These are phyloP conservation scores for Pythium insidiosum DNA, from an alignment of 352 stramenopile species.

Conservation along the genomic window DNA sequence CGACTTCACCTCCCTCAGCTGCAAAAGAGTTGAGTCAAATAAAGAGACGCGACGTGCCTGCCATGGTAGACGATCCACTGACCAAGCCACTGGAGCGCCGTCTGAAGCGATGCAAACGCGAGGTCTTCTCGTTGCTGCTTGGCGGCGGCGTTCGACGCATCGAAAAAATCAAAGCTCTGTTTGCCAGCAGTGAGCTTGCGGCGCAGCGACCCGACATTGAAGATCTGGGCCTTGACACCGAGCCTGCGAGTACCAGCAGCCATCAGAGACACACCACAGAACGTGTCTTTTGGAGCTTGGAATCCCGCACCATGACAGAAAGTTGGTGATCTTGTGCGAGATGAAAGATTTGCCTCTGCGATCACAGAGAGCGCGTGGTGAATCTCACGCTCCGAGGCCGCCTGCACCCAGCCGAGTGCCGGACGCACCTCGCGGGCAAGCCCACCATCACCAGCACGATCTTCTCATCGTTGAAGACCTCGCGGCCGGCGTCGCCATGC, in stretches of 20 bases:
- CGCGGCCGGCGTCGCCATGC: slow-evolving; percentile 6
- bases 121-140: slow-evolving; percentile 53
- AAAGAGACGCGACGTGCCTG: too few relatives aligned
- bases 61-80: neutral
- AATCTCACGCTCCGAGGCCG: too few relatives aligned
- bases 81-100: slow-evolving; percentile 34
- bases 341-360: slow-evolving; percentile 87
- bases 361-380: neutral
- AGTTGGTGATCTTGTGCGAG: slow-evolving; percentile 71
- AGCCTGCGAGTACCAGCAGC: slow-evolving; percentile 16
- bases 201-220: slow-evolving; percentile 90
- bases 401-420: neutral
- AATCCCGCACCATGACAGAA: slow-evolving; percentile 23
- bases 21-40: too few relatives aligned
- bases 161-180: slow-evolving; percentile 73
- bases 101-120: slow-evolving; percentile 39
- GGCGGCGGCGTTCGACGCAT: slow-evolving; percentile 63
- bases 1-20: slow-evolving; percentile 41
- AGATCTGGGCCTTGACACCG: slow-evolving; percentile 56
- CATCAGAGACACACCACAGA: neutral
- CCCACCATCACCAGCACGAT: slow-evolving; percentile 89
- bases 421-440: slow-evolving; percentile 54
- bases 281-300: neutral
- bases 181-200: slow-evolving; percentile 54
- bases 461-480: slow-evolving; percentile 72